Evolutionary conservation across 306 rosid species (phyloP).

Genomic region (Gillenia trifoliata): DNA sequence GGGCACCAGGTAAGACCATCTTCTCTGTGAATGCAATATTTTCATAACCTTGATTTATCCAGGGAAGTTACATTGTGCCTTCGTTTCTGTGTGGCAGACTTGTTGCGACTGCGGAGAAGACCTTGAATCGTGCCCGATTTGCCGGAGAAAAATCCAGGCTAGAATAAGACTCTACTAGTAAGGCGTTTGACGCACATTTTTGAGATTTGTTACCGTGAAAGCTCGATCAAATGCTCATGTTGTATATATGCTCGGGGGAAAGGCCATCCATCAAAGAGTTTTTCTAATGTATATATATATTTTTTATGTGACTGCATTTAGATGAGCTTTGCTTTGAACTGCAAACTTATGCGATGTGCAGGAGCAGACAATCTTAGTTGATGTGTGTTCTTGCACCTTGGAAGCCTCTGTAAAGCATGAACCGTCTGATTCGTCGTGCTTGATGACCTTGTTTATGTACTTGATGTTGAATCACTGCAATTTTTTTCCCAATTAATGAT

Average conservation of each 20-base stretch:
- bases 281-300: not conserved
- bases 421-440: not conserved
- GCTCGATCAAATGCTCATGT: constrained; percentile 1
- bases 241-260: not conserved
- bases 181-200: not conserved
- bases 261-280: not conserved
- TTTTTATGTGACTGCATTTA: too few relatives aligned
- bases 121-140: constrained; percentile 71
- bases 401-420: not conserved
- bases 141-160: constrained; percentile 56
- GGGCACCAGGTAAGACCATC: constrained; percentile 79
- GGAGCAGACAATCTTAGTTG: not conserved
- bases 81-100: constrained; percentile 42
- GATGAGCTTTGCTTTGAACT: not conserved
- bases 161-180: constrained; percentile 66
- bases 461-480: not conserved
- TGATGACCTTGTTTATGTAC: not conserved
- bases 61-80: not conserved
- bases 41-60: constrained; percentile 2
- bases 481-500: not conserved
- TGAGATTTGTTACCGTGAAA: not conserved
- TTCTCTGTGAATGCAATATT: not conserved
- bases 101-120: constrained; percentile 74
- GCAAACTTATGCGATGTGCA: constrained; percentile 14
- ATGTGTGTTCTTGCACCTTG: not conserved